A percentile compares a stretch with the other conserved stretches of the same genome.
These are phyloP conservation scores for Chlorella vulgaris DNA, from an alignment of 139 green algal genomes.

Conservation along the genomic window DNA sequence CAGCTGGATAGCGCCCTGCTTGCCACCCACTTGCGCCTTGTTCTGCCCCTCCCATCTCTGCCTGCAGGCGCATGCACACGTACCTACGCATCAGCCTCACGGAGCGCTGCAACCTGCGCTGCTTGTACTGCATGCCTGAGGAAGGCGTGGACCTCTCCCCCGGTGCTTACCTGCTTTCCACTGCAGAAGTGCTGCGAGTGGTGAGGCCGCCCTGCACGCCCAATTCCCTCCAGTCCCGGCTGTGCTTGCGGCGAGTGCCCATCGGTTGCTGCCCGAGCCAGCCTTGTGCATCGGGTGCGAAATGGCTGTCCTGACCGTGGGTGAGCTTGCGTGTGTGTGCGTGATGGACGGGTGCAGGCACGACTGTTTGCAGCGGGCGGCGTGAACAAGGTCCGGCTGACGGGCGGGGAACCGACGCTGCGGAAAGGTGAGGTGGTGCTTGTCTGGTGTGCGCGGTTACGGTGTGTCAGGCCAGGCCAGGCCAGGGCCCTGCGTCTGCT, in stretches of 20 bases:
- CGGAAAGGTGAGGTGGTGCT: constrained; percentile 49
- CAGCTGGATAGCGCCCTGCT: neutral
- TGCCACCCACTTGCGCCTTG: neutral
- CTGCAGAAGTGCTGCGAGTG: constrained; percentile 79
- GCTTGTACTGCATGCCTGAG: constrained; percentile 98
- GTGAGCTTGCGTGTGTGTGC: no score
- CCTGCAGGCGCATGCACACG: constrained; percentile 81
- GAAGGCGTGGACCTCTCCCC: constrained; percentile 93
- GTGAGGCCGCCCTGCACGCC: constrained; percentile 52
- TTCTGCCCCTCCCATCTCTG: no score
- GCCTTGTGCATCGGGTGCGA: no score
- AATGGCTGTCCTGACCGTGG: no score
- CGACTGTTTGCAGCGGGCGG: constrained; percentile 82
- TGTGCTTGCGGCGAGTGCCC: neutral
- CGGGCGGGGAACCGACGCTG: constrained; percentile 96
- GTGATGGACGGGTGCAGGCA: no score
- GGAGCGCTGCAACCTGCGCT: constrained; percentile 98
- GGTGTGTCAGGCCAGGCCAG: no score
- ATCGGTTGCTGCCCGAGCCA: no score
- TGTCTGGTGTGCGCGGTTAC: no score
- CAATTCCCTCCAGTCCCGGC: neutral
- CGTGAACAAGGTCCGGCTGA: constrained; percentile 95
- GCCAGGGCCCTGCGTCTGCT: no score
- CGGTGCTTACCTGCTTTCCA: constrained; percentile 67
- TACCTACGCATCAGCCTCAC: constrained; percentile 99